Evolutionary conservation across 768 basidiomycete genomes (phyloP), one percentile per base, ranked within the genome.

Genomic region (Rhodotorula kratochvilovae): DNA sequence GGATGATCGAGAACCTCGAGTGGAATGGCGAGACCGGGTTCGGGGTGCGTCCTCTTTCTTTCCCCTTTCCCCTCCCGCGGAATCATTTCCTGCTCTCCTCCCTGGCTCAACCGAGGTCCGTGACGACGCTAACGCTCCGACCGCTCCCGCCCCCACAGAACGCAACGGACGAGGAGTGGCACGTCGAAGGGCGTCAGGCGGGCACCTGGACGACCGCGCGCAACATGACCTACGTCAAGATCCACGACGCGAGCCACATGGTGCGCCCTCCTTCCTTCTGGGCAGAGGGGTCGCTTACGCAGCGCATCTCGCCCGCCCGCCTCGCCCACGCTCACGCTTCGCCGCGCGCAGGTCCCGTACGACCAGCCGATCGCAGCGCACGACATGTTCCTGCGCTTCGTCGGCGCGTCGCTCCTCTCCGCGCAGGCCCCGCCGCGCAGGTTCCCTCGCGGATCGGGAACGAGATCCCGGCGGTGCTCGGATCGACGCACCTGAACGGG

Each of bases 371-470:
- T 90, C 62, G 87, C 89, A 29, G 84, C 94, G 7, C 92, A 97
- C 80, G 96, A 99, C 80, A 97, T 98, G 96, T 95, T 99, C 76
- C 86, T 96, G 51, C 90, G 96, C 23, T 99, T 99, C 83, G 91
- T 97, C 88, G 89, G 87, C 61, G 87, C 93, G 70, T 67, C 70
- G 33, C 90, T 95, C 76, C 85, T 88, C 35, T 84, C 87, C 4
- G 85, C 97, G 83, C 88, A 4, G 92, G 90, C 33, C 88, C 90
- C 43, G 88, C 91, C 0, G 92, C 91, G 5, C 84, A 81, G 62
- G 89, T 94, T 67, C 88, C 91, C 23, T 91, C 89, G 70, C 86
- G 85, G 50, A 84, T 99, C 36, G 96, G 94, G 21, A 83, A 84
- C 53, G 82, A 86, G 45, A 81, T 81, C n/a, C 90, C 92, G 77